Evolutionary conservation across 169 alveolate genomes (phyloP), one percentile per base, ranked within the genome.

Genomic region (Theileria equi): DNA sequence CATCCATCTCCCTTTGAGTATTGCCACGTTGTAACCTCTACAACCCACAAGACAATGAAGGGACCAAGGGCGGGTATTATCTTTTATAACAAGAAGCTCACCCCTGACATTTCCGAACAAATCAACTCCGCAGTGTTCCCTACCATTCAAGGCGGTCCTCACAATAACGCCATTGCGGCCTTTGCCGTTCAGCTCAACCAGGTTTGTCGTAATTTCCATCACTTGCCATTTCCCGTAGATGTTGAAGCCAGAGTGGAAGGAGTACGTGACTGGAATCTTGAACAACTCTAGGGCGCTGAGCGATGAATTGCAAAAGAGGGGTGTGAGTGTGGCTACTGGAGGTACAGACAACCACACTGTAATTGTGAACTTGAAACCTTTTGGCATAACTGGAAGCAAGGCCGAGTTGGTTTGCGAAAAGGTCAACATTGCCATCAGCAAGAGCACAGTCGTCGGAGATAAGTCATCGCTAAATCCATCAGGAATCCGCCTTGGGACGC

Each of bases 11-110:
- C 98, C 26, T 92, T 92, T 38, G 88, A 87, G 55, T 82, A 93
- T 74, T 93, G 96, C 36, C 96, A 97, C 73, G 95, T 96, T n/a
- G 98, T 97, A 35, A 96, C 99, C 17, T 92, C 95, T 32, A 96
- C 99, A n/a, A 96, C 99, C 8, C 97, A 98, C 89, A 96, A 96
- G 82, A 90, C 95, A 21, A 71, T 96, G 73, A 91, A 98, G 73
- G 99, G 98, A 13, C 99, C 99, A 2, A 88, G 99, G 52, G 92
- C 98, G 17, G 98, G 96, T 6, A 61, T 97, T 54, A 93, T 97
- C 47, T 97, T 94, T 77, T 93, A 64, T 65, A 93, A 92, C 79
- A 93, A 87, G 69, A 92, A 83, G 70, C 73, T 82, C 13, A 87
- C 67, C 34, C 87, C 76, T 60, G 91, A 89, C 86, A 92, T 80